phyloP scores from a whole-genome alignment of 2,329 filamentous ascomycete species.

The Penicillium sp. region DNA sequence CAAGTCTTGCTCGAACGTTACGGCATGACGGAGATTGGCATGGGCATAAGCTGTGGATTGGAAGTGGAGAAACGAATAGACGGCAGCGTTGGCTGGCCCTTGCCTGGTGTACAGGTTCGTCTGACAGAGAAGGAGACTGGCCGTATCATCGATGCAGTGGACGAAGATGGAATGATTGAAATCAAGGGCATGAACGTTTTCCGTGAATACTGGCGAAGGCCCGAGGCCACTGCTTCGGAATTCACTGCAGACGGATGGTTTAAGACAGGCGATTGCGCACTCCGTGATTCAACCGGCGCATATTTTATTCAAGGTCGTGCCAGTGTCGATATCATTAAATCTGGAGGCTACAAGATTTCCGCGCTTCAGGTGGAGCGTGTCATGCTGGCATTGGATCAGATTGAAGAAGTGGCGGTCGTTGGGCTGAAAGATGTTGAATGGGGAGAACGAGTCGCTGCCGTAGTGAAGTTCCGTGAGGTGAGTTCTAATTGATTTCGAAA shows the following conservation, averaged over 20 bases:
- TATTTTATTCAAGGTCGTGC: conserved; percentile 62
- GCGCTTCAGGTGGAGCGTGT: conserved; percentile 62
- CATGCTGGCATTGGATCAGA: conserved; percentile 55
- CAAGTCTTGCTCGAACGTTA: conserved; percentile 56
- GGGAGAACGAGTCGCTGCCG: conserved; percentile 61
- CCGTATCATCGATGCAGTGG: conserved; percentile 35
- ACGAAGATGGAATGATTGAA: conserved; percentile 53
- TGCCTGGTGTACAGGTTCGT: conserved; percentile 55
- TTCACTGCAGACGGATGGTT: conserved; percentile 58
- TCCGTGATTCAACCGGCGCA: conserved; percentile 45
- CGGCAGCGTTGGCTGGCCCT: conserved; percentile 57
- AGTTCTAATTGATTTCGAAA: conserved; percentile 14
- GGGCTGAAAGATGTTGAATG: conserved; percentile 61
- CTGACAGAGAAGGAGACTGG: conserved; percentile 51
- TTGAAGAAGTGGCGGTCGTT: conserved; percentile 61
- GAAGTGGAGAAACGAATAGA: conserved; percentile 50
- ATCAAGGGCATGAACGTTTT: conserved; percentile 52
- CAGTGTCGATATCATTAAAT: conserved; percentile 62
- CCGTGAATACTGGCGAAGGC: conserved; percentile 51
- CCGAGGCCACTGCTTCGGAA: conserved; percentile 53
- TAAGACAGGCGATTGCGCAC: conserved; percentile 55
- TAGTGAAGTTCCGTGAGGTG: conserved; percentile 53
- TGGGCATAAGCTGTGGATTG: conserved; percentile 54
- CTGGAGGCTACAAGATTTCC: conserved; percentile 62
- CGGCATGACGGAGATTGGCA: conserved; percentile 60